Evolutionary conservation across 2,329 filamentous ascomycete species (phyloP), one percentile per base, ranked within the genome.

Genomic region (Thyridium curvatum): DNA sequence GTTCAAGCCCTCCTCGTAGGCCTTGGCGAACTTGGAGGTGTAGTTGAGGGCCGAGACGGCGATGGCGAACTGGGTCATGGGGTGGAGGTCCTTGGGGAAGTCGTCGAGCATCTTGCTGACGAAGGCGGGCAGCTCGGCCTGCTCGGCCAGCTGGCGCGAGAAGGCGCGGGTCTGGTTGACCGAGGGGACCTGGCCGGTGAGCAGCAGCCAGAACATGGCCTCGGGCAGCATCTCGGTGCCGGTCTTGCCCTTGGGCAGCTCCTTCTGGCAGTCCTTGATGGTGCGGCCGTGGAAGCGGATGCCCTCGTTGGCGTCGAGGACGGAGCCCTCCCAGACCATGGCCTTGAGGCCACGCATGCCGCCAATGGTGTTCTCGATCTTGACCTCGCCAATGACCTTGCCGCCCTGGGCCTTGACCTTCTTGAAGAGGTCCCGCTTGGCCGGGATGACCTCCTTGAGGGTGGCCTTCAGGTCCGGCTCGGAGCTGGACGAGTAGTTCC

Each of bases 301-400:
- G 43, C 93, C 93, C 69, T 97, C 90, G 57, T 98, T 84, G 51
- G 93, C 85, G 58, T 98, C 93, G 36, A 98, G 82, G 17, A 97
- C 91, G 10, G 90, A 96, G 34, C 93, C 93, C 66, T 98, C 93
- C 93, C 93, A 98, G 39, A 98, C 78, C 89, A 98, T 96, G 51
- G 90, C 86, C 69, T 95, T 96, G 51, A 98, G 78, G 30, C 91
- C 91, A 65, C 90, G 86, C 93, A 97, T 97, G 56, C 93, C 93
- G 53, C 93, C 93, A 52, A 97, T 79, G 16, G 87, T 87, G 66
- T 93, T 95, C 65, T 91, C 86, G 34, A 97, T 79, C 72, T 91
- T 95, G 64, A 97, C 82, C 54, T 95, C 86, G 41, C 91, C 91
- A 53, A 97, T 82, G 43, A 82, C 81, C 64, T 90, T 93, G 54